Base-by-base conservation (phyloP, 148 eudicot genomes). In the Selenicereus undatus region DNA sequence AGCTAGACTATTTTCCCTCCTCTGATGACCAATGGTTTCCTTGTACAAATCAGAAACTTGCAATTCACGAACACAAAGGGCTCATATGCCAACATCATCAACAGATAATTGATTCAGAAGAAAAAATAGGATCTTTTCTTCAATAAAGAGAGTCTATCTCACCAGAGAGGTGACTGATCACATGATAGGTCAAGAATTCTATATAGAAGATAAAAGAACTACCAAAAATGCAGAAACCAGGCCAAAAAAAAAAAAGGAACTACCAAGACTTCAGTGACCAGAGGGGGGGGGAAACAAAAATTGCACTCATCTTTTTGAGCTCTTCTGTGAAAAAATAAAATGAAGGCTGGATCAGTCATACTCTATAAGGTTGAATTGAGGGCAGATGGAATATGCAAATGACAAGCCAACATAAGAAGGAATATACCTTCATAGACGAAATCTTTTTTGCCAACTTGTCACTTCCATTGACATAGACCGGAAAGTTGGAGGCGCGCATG, bases 371-470 rank as follows among this genome's bases (percentile, higher is more conserved):
- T 48, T 78, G 14, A 14, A 70, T 11, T 11, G 10, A 64, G 48
- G 32, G 39, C 32, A 75, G 68, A 74, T 39, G 80, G n/a, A 27
- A 8, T n/a, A 14, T 26, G 12, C 56, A 69, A 43, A 71, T n/a
- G 24, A 60, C 26, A 77, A 65, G 18, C 26, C 75, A 71, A 24
- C 54, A 68, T 56, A 22, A 71, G 71, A 65, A 64, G 48, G 32
- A 75, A 64, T 43, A 81, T 86, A 96, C 99, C 98, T 91, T 92
- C 32, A 86, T 86, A 76, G 85, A 79, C 24, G 92, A 89, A 80
- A 96, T 81, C 86, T 81, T 91, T 35, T 85, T 80, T 20, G 32
- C 84, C 60, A 96, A 83, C 77, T 83, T 87, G 72, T 90, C 90
- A 83, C 90, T 89, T 89, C 87, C 99, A 56, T 84, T 81, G 54